These are phyloP conservation scores for Pulveroboletus sp. DNA, from an alignment of 1,284 basidiomycete genomes.

Conservation along the genomic window DNA sequence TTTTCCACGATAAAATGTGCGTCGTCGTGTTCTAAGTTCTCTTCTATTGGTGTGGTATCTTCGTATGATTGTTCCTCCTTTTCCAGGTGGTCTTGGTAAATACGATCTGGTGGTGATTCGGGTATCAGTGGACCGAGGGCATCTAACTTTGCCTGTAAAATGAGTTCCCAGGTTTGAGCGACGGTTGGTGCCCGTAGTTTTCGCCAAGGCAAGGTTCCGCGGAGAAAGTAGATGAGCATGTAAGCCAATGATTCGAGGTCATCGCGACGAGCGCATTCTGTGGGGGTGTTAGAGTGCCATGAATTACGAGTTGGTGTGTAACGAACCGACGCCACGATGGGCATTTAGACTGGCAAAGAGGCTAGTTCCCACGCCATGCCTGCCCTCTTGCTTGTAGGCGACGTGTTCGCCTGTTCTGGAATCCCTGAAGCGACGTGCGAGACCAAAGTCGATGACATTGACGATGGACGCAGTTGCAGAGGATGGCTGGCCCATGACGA, in stretches of 20 bases:
- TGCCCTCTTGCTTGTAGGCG: slow-evolving; percentile 86
- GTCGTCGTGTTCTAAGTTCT: slow-evolving; percentile 13
- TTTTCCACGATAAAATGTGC: slow-evolving; percentile 16
- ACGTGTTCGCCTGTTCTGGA: slow-evolving; percentile 85
- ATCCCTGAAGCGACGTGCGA: slow-evolving; percentile 95
- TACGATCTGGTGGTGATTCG: slow-evolving; percentile 22
- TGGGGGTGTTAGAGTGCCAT: slow-evolving; percentile 5
- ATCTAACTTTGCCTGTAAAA: slow-evolving; percentile 67
- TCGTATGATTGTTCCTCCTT: not conserved
- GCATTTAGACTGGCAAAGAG: slow-evolving; percentile 96
- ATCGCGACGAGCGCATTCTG: slow-evolving; percentile 86
- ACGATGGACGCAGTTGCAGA: slow-evolving; percentile 60
- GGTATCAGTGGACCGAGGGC: slow-evolving; percentile 34
- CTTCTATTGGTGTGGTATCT: slow-evolving; percentile 15
- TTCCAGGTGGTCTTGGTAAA: slow-evolving; percentile 11
- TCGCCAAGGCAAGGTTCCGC: slow-evolving; percentile 89
- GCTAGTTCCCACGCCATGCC: slow-evolving; percentile 89
- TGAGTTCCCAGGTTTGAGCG: slow-evolving; percentile 78
- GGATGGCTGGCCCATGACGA: slow-evolving; percentile 70
- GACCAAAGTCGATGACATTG: slow-evolving; percentile 96
- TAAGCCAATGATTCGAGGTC: slow-evolving; percentile 92
- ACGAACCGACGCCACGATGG: slow-evolving; percentile 83
- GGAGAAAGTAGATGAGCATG: slow-evolving; percentile 91
- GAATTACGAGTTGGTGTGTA: not conserved
- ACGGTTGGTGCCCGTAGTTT: slow-evolving; percentile 78